Conservation (phyloP, 257 asterid genomes). For the Phtheirospermum japonicum region DNA sequence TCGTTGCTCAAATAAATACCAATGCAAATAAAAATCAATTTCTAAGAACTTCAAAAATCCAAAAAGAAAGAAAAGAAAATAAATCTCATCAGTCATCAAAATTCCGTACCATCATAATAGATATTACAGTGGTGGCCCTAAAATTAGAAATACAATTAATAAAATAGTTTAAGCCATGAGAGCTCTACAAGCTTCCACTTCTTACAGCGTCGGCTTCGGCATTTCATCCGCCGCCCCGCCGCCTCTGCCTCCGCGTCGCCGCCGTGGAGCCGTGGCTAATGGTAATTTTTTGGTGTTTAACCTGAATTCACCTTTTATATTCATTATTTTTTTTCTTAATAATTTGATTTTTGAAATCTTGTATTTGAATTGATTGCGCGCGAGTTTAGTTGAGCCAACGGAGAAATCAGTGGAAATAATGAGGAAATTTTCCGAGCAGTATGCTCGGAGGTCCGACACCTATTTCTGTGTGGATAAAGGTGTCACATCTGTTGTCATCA, state of each 20-base stretch:
- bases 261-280: constrained; percentile 39
- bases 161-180: constrained; percentile 39
- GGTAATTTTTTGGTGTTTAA: constrained; percentile 36
- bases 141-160: neutral
- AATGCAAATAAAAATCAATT: too few relatives aligned
- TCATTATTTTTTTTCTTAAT: neutral
- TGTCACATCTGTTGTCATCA: constrained; percentile 89
- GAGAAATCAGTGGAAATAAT: constrained; percentile 90
- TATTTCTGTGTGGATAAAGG: constrained; percentile 91
- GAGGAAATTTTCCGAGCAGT: constrained; percentile 99
- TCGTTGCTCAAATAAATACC: too few relatives aligned
- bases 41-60: too few relatives aligned
- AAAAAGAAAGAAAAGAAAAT: neutral
- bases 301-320: neutral
- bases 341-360: neutral
- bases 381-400: constrained; percentile 67
- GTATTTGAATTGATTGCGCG: constrained; percentile 17
- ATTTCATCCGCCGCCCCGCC: constrained; percentile 40
- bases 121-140: too few relatives aligned
- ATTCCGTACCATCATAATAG: too few relatives aligned
- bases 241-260: constrained; percentile 41
- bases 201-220: constrained; percentile 58
- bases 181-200: constrained; percentile 73
- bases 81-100: constrained; percentile 44
- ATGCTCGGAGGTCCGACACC: constrained; percentile 82